Conservation (phyloP, 352 stramenopile genomes). For the Globisporangium polare region DNA sequence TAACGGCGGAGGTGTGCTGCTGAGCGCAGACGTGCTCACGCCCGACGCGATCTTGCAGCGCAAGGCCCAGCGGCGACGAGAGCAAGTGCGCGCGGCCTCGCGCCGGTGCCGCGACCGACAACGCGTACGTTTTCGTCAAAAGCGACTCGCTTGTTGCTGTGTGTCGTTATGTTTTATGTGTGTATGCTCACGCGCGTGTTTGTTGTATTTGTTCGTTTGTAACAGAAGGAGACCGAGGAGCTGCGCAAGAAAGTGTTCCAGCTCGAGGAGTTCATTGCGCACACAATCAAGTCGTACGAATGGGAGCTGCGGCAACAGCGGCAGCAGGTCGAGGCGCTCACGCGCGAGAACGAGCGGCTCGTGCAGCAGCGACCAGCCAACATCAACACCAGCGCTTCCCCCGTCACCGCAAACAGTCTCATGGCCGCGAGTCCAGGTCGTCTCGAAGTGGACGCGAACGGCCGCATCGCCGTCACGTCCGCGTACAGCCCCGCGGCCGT, state of each 20-base stretch:
- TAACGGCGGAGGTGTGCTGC: constrained; percentile 13
- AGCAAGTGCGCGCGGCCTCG: constrained; percentile 59
- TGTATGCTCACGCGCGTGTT: constrained; percentile 1
- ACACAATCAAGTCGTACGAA: constrained; percentile 56
- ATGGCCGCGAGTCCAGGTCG: not conserved
- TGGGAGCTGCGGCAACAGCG: constrained; percentile 41
- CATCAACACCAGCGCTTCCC: not conserved
- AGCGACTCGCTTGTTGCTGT: not conserved
- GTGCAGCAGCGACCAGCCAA: constrained; percentile 14
- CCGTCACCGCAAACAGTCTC: not conserved
- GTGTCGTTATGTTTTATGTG: not conserved
- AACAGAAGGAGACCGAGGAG: constrained; percentile 57
- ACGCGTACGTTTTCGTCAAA: constrained; percentile 11
- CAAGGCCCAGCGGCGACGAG: constrained; percentile 55
- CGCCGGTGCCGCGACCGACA: constrained; percentile 57
- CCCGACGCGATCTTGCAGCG: constrained; percentile 50
- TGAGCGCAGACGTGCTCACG: constrained; percentile 18
- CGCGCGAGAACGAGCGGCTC: constrained; percentile 44
- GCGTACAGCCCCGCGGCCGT: constrained; percentile 24
- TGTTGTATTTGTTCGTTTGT: not conserved
- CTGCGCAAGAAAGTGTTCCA: constrained; percentile 67
- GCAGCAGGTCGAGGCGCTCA: constrained; percentile 31
- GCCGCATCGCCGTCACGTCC: not conserved
- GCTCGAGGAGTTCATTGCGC: constrained; percentile 60
- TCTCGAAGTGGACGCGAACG: constrained; percentile 6